phyloP scores from a whole-genome alignment of 495 filamentous ascomycete genomes.

The Thozetella sp. region DNA sequence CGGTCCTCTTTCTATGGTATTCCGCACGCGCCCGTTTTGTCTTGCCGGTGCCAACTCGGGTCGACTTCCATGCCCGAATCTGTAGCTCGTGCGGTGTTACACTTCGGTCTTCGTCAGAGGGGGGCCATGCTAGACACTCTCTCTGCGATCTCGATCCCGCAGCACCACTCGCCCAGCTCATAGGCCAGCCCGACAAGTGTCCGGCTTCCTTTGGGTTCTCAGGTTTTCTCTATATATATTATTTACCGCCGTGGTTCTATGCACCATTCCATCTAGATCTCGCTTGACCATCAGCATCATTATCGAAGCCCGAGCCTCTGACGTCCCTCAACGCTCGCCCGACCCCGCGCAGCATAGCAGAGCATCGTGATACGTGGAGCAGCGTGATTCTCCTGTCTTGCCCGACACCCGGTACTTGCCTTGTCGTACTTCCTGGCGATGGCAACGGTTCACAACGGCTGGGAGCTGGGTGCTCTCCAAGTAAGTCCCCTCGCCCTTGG shows the following conservation, averaged over 20 bases:
- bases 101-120: neutral
- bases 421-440: neutral
- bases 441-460: neutral
- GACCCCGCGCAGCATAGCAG: too few species aligned
- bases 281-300: neutral
- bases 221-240: neutral
- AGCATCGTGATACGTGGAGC: too few species aligned
- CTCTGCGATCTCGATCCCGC: neutral
- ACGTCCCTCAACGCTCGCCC: too few species aligned
- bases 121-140: neutral
- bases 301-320: too few species aligned
- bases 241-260: neutral
- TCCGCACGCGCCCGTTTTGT: neutral
- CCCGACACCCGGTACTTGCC: neutral
- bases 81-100: too few species aligned
- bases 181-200: neutral
- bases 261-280: neutral
- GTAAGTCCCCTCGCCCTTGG: neutral
- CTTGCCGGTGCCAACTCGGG: too few species aligned
- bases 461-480: neutral
- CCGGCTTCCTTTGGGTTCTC: neutral
- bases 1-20: neutral
- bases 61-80: too few species aligned
- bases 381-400: too few species aligned
- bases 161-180: neutral